Evolutionary conservation across 2,329 filamentous ascomycete genomes (phyloP).

Genomic region (Verticillium tricorpus): DNA sequence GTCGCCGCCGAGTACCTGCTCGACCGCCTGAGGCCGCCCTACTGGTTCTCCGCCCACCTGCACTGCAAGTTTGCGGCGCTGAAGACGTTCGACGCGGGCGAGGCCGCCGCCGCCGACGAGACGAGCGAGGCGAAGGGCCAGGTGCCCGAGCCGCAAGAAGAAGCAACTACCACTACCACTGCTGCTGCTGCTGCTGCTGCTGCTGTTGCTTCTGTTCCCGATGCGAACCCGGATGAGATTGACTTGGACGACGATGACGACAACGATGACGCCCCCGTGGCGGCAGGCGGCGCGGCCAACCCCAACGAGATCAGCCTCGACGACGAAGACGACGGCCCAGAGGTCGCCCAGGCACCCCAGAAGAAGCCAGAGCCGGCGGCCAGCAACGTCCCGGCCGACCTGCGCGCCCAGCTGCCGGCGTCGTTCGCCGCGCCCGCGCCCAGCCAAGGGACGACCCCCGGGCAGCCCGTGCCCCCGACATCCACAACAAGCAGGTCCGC

Average conservation of each 20-base stretch:
- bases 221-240: conserved; percentile 13
- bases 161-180: neutral
- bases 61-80: conserved; percentile 81
- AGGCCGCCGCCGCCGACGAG: neutral
- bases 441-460: conserved; percentile 38
- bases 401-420: conserved; percentile 71
- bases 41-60: conserved; percentile 93
- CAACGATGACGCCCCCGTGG: conserved; percentile 1
- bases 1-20: conserved; percentile 75
- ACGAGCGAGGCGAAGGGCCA: neutral
- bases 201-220: neutral
- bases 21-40: conserved; percentile 72
- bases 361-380: neutral
- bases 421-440: conserved; percentile 54
- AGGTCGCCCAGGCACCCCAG: conserved; percentile 12
- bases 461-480: conserved; percentile 64
- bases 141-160: neutral
- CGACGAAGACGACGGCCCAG: conserved; percentile 37
- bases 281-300: conserved; percentile 35
- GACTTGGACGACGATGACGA: conserved; percentile 11
- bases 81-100: conserved; percentile 45
- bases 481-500: conserved; percentile 72
- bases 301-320: conserved; percentile 69
- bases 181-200: neutral
- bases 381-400: conserved; percentile 51